Evolutionary conservation across 352 stramenopile genomes (phyloP), one percentile per base, ranked within the genome.

Genomic region (Thalassiosira hispida): DNA sequence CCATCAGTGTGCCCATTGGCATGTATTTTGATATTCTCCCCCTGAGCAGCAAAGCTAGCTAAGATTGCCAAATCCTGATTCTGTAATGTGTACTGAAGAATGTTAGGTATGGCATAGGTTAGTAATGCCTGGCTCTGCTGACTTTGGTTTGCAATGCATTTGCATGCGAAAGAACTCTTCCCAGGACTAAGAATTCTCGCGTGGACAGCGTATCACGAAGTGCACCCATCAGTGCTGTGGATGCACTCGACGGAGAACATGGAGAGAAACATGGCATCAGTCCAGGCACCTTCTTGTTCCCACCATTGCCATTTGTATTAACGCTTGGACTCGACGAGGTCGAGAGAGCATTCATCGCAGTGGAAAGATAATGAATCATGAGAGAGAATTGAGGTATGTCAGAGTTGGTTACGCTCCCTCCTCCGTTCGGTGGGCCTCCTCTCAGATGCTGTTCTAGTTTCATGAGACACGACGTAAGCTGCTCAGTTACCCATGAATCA

Each of bases 11-110:
- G n/a, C 11, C n/a, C 9, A 16, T 22, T 53, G 18, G 5, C 33
- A 55, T n/a, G n/a, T n/a, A n/a, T n/a, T n/a, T n/a, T n/a, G n/a
- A 90, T 71, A 49, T 83, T 64, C 46, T 90, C 83, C 16, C 83
- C 83, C 14, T 68, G 51, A 18, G 79, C 76, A 35, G 74, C 56
- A 60, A 87, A 83, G 2, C 61, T 83, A 29, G 75, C 33, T 11
- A 86, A 22, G n/a, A 84, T 65, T 18, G 68, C 64, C 20, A 90
- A 65, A 60, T 79, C 73, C 25, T 65, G 64, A 65, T 77, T 44
- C 47, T 68, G 44, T 16, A 90, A 57, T 35, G 79, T 53, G 52
- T 90, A 79, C 46, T 81, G 56, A 16, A 90, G 67, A 23, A 89
- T 71, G 14, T 66, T 60, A 22, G 83, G 40, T 25, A 87, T 59